Conservation (phyloP, 2,329 filamentous ascomycete genomes). For the Aspergillus tubingensis region DNA sequence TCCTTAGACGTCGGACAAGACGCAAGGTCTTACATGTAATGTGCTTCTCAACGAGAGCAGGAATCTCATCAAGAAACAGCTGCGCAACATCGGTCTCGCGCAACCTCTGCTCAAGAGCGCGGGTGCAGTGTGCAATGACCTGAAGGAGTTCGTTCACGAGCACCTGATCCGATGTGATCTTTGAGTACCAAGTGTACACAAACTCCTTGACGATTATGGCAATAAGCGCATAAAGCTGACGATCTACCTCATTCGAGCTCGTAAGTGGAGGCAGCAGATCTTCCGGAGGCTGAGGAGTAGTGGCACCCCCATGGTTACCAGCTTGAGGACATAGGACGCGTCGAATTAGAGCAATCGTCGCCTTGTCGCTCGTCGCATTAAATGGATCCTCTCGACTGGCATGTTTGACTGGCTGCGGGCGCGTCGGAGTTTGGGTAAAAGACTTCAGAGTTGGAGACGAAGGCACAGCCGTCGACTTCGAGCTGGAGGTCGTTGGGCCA, state of each 20-base stretch:
- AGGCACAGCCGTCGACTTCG: constrained; percentile 35
- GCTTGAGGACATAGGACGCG: constrained; percentile 76
- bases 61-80: constrained; percentile 83
- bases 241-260: constrained; percentile 88
- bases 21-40: constrained; percentile 63
- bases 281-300: constrained; percentile 68
- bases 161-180: constrained; percentile 84
- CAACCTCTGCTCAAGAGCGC: constrained; percentile 81
- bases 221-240: constrained; percentile 89
- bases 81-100: constrained; percentile 80
- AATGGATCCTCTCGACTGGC: constrained; percentile 40
- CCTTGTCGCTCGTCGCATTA: constrained; percentile 68
- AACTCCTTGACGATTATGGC: constrained; percentile 88
- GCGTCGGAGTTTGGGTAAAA: constrained; percentile 35
- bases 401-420: constrained; percentile 29
- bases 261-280: constrained; percentile 87
- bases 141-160: constrained; percentile 88
- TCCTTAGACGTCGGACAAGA: background rate
- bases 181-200: constrained; percentile 88
- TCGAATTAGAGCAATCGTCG: constrained; percentile 79
- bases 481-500: constrained; percentile 39
- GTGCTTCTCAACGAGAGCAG: constrained; percentile 77
- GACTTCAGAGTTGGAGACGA: constrained; percentile 29
- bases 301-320: constrained; percentile 44
- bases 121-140: constrained; percentile 88